phyloP scores from a whole-genome alignment of 2,329 filamentous ascomycete species.

The Sordariomycetes sp. region DNA sequence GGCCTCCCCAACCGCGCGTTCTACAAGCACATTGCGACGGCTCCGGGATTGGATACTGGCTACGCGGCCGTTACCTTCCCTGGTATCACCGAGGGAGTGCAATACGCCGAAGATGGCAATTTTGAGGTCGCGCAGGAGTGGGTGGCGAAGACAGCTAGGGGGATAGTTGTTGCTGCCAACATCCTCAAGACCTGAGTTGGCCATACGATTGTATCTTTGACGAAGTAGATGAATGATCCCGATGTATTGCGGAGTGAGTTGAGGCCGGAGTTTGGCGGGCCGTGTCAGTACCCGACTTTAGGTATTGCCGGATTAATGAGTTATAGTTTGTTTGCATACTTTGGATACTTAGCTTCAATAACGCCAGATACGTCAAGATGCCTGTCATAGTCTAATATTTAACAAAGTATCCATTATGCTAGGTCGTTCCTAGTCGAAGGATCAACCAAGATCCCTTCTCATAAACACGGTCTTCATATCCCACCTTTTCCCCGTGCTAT shows the following conservation, averaged over 20 bases:
- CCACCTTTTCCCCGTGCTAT: background rate
- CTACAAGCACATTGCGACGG: constrained; percentile 31
- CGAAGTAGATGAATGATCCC: background rate
- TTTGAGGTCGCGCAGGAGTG: constrained; percentile 12
- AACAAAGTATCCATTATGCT: background rate
- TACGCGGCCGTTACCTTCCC: constrained; percentile 29
- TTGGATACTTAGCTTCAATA: too few species aligned
- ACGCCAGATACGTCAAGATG: too few species aligned
- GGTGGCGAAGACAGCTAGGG: constrained; percentile 20
- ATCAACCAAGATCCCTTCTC: background rate
- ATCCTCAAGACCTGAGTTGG: constrained; percentile 16
- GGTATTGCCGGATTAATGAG: too few species aligned
- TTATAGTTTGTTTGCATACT: too few species aligned
- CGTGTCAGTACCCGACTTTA: too few species aligned
- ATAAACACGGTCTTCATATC: background rate
- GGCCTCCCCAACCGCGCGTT: constrained; percentile 30
- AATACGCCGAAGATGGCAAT: constrained; percentile 22
- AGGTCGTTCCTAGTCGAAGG: too few species aligned
- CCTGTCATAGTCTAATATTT: too few species aligned
- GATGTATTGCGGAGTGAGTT: too few species aligned
- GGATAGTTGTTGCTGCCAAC: constrained; percentile 18
- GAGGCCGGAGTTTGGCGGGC: too few species aligned
- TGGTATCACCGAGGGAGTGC: constrained; percentile 54
- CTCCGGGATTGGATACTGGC: constrained; percentile 31
- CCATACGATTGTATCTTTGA: background rate